Conservation (phyloP, 1,139 yeast genomes). For the Geotrichum restrictum region DNA sequence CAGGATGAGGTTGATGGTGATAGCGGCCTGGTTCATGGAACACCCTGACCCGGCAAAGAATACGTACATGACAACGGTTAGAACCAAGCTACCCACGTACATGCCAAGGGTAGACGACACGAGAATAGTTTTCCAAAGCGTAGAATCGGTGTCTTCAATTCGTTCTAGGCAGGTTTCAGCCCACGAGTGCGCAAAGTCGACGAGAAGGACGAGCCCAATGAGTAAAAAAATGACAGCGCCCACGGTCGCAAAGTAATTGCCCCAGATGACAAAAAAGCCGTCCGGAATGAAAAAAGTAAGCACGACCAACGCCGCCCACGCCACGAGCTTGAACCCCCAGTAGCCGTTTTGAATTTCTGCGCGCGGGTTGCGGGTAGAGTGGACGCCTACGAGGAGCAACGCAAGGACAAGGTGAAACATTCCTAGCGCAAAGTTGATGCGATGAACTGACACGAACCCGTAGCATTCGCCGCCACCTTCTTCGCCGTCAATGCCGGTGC, state of each 20-base stretch:
- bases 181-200: slow-evolving; percentile 98
- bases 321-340: slow-evolving; percentile 75
- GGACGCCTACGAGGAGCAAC: slow-evolving; percentile 62
- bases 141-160: slow-evolving; percentile 80
- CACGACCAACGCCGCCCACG: slow-evolving; percentile 56
- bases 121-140: slow-evolving; percentile 74
- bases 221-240: slow-evolving; percentile 82
- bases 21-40: slow-evolving; percentile 85
- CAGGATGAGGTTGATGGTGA: slow-evolving; percentile 67
- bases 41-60: slow-evolving; percentile 85
- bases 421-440: slow-evolving; percentile 87
- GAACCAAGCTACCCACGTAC: slow-evolving; percentile 69
- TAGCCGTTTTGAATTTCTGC: slow-evolving; percentile 80
- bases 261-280: slow-evolving; percentile 80
- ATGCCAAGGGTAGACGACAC: slow-evolving; percentile 82
- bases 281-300: slow-evolving; percentile 81
- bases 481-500: too few relatives aligned
- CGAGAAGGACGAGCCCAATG: slow-evolving; percentile 82
- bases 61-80: slow-evolving; percentile 75
- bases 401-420: slow-evolving; percentile 72
- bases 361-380: slow-evolving; percentile 73
- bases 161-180: slow-evolving; percentile 93
- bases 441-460: slow-evolving; percentile 88
- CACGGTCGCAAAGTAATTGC: slow-evolving; percentile 80
- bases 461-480: slow-evolving; percentile 78